Conservation (phyloP, 805 yeast genomes). For the Barnettozyma populi region DNA sequence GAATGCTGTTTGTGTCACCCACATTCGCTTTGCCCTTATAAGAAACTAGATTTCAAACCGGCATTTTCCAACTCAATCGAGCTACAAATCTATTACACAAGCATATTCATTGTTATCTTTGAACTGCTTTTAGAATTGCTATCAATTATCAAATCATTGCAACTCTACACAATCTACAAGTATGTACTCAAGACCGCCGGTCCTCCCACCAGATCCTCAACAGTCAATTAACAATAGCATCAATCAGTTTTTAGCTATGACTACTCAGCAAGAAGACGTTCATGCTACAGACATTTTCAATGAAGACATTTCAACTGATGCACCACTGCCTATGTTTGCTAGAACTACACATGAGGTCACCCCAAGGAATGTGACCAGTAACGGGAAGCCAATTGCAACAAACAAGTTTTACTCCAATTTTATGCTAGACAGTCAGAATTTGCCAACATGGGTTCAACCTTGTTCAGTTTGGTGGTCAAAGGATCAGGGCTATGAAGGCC, state of each 20-base stretch:
- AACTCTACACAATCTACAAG: neutral
- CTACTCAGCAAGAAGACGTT: conserved; percentile 3
- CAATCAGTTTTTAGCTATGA: conserved; percentile 2
- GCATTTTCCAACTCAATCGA: neutral
- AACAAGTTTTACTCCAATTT: conserved; percentile 77
- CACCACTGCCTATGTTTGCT: conserved; percentile 40
- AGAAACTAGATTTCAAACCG: neutral
- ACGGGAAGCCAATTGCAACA: conserved; percentile 51
- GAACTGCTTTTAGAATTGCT: conserved; percentile 6
- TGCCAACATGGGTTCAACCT: conserved; percentile 80
- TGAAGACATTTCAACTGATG: conserved; percentile 35
- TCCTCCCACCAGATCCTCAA: conserved; percentile 11
- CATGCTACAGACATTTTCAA: conserved; percentile 32
- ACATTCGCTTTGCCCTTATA: neutral
- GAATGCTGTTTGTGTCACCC: neutral
- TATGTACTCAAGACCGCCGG: conserved; percentile 28
- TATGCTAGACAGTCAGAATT: conserved; percentile 57
- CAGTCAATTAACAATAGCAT: neutral
- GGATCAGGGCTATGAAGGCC: conserved; percentile 44
- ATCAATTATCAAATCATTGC: conserved; percentile 6
- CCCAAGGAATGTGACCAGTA: conserved; percentile 24
- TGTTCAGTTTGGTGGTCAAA: conserved; percentile 66
- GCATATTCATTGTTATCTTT: conserved; percentile 1
- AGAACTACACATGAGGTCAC: conserved; percentile 24
- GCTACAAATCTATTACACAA: neutral